phyloP scores from a whole-genome alignment of 805 yeast genomes.

The Cyberlindnera saturnus region DNA sequence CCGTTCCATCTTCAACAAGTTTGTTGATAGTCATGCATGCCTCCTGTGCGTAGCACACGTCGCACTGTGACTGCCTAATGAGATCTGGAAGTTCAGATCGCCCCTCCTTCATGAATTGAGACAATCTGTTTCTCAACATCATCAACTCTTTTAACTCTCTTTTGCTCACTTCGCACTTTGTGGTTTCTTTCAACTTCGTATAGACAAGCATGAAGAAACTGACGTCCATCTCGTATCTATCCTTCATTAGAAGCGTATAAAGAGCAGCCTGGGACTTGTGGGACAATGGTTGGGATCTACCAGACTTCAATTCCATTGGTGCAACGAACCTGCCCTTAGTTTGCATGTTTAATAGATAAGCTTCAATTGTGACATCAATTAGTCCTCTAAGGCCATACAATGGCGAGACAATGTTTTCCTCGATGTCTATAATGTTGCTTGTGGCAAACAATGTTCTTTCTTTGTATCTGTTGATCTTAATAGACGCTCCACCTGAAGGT shows the following conservation, averaged over 20 bases:
- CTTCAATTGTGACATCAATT: slow-evolving; percentile 81
- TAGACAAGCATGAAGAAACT: slow-evolving; percentile 66
- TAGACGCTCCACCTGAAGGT: slow-evolving; percentile 20
- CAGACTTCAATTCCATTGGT: slow-evolving; percentile 91
- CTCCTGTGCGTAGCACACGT: slow-evolving; percentile 47
- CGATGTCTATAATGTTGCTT: slow-evolving; percentile 69
- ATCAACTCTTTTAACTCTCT: slow-evolving; percentile 63
- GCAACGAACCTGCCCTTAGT: slow-evolving; percentile 43
- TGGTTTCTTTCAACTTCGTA: slow-evolving; percentile 53
- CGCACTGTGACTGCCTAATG: slow-evolving; percentile 48
- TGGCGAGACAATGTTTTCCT: slow-evolving; percentile 91
- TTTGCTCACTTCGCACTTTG: slow-evolving; percentile 44
- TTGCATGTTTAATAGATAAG: slow-evolving; percentile 33
- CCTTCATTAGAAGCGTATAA: slow-evolving; percentile 73
- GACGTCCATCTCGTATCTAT: slow-evolving; percentile 68
- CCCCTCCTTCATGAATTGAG: slow-evolving; percentile 49
- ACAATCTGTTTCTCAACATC: slow-evolving; percentile 65
- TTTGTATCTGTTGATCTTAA: slow-evolving; percentile 24
- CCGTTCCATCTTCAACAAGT: slow-evolving; percentile 52
- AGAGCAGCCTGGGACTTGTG: slow-evolving; percentile 86
- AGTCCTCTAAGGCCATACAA: slow-evolving; percentile 83
- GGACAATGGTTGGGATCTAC: slow-evolving; percentile 49
- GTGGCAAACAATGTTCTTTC: slow-evolving; percentile 43
- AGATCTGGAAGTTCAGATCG: slow-evolving; percentile 48
- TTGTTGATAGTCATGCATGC: slow-evolving; percentile 64